These are phyloP conservation scores for Fraxinus platypoda DNA, from an alignment of 305 asterid species.

Conservation along the genomic window DNA sequence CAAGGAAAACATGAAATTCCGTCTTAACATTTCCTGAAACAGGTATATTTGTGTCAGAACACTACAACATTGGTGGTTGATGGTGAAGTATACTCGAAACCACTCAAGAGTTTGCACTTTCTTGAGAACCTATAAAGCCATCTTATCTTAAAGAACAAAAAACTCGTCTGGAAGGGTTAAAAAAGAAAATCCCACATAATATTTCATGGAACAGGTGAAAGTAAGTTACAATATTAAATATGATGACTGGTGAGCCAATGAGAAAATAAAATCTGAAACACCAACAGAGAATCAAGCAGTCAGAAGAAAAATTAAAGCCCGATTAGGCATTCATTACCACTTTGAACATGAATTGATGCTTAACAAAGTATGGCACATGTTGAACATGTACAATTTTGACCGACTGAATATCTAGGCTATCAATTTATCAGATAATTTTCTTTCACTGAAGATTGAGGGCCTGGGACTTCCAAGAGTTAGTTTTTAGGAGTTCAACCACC, in stretches of 20 bases:
- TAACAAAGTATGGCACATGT: neutral
- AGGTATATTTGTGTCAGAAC: neutral
- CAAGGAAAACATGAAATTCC: neutral
- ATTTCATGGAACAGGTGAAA: neutral
- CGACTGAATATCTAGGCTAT: neutral
- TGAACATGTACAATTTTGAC: neutral
- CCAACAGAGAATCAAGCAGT: conserved; percentile 15
- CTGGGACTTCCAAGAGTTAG: conserved; percentile 1
- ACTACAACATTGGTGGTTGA: neutral
- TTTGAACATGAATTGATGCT: neutral
- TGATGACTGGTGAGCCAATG: neutral
- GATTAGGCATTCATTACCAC: neutral
- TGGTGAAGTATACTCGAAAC: neutral
- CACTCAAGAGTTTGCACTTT: neutral
- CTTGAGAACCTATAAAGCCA: neutral
- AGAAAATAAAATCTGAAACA: neutral
- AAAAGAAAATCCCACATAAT: neutral
- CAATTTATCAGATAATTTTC: neutral
- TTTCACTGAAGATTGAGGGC: neutral
- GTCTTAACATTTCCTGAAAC: neutral
- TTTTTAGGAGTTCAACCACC: neutral
- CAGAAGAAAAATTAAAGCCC: conserved; percentile 3
- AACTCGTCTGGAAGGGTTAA: neutral
- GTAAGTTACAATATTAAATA: neutral
- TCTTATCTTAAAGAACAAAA: neutral